These are phyloP conservation scores for Trichoderma sp. DNA, from an alignment of 2,329 filamentous ascomycete species.

Conservation along the genomic window DNA sequence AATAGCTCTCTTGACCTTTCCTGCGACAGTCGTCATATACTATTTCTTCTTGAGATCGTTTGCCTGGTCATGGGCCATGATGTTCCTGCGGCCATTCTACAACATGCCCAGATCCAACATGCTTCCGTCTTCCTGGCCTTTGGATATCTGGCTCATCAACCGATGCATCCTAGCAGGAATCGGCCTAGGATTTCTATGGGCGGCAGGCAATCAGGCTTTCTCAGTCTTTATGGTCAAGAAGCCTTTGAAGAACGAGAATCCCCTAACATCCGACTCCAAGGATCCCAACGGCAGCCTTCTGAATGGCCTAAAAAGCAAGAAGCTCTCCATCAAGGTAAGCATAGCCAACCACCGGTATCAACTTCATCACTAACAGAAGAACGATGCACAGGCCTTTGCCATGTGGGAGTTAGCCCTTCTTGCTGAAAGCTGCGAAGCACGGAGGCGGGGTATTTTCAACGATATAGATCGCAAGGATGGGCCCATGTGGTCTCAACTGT, in stretches of 20 bases:
- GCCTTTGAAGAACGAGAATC: conserved; percentile 81
- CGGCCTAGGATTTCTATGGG: conserved; percentile 73
- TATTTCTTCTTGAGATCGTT: conserved; percentile 60
- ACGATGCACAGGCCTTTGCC: conserved; percentile 68
- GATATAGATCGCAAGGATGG: conserved; percentile 84
- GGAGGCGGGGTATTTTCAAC: conserved; percentile 78
- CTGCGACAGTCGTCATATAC: conserved; percentile 61
- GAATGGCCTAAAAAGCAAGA: conserved; percentile 81
- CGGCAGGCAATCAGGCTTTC: conserved; percentile 75
- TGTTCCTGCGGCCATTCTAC: conserved; percentile 71
- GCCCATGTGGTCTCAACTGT: conserved; percentile 79
- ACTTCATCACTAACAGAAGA: neutral
- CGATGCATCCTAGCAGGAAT: conserved; percentile 64
- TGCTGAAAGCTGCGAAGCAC: conserved; percentile 69
- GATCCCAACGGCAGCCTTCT: conserved; percentile 90
- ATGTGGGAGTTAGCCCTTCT: conserved; percentile 90
- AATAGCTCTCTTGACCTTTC: conserved; percentile 44
- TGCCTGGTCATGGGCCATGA: conserved; percentile 70
- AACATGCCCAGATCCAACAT: conserved; percentile 73
- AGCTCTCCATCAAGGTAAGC: conserved; percentile 69
- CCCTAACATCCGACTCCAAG: conserved; percentile 80
- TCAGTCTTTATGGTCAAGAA: conserved; percentile 77
- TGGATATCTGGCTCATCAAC: conserved; percentile 55
- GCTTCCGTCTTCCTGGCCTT: conserved; percentile 59
- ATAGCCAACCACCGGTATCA: neutral